A percentile compares a stretch with the other conserved stretches of the same genome.
Conservation (phyloP, 176 grass and related monocot genomes). For the Oryza brachyantha region DNA sequence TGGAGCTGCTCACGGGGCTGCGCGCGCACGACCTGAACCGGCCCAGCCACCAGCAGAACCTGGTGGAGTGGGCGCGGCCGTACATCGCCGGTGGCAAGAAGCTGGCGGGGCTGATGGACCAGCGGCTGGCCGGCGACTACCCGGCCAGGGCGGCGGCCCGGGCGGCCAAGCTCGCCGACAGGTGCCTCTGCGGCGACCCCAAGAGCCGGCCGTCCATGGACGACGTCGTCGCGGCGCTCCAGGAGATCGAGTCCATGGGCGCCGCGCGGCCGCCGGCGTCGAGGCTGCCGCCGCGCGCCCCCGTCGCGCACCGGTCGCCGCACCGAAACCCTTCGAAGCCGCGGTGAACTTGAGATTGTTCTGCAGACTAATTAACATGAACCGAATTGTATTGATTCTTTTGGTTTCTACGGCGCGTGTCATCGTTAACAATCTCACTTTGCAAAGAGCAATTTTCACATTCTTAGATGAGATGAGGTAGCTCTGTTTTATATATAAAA, state of each 20-base stretch:
- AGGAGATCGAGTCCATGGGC: slow-evolving; percentile 51
- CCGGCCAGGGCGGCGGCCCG: slow-evolving; percentile 50
- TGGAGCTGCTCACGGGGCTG: slow-evolving; percentile 75
- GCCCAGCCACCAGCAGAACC: slow-evolving; percentile 57
- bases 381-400: not conserved
- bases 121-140: slow-evolving; percentile 56
- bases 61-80: slow-evolving; percentile 67
- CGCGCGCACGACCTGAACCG: slow-evolving; percentile 74
- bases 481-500: too few species aligned
- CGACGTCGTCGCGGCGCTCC: slow-evolving; percentile 58
- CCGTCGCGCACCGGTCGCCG: not conserved
- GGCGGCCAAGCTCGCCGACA: slow-evolving; percentile 55
- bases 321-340: slow-evolving; percentile 10
- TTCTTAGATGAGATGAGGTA: too few species aligned
- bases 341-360: not conserved
- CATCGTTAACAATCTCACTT: not conserved
- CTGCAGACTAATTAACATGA: not conserved
- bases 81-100: slow-evolving; percentile 50
- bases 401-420: not conserved
- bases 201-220: slow-evolving; percentile 67
- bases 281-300: slow-evolving; percentile 31
- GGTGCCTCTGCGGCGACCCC: slow-evolving; percentile 56
- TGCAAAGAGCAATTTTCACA: too few species aligned
- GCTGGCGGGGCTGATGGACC: slow-evolving; percentile 63
- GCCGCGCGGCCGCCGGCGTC: not conserved